phyloP scores from a whole-genome alignment of 208 protist species.

The Trypanosoma melophagium region DNA sequence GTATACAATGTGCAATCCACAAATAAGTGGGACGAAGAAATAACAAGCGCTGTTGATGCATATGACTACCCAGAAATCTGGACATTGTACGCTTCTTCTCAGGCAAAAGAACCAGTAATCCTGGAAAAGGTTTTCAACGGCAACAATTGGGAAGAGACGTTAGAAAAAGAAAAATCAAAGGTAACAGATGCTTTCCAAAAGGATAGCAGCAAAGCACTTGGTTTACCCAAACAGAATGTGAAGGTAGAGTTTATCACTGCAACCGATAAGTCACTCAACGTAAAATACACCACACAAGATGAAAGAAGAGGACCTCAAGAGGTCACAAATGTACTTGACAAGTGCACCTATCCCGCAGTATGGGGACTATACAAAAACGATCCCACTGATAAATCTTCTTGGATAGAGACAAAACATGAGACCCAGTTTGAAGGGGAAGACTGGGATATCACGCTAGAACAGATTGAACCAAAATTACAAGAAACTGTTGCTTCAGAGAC shows the following conservation, averaged over 20 bases:
- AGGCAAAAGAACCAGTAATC: slow-evolving; percentile 36
- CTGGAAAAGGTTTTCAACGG: slow-evolving; percentile 50
- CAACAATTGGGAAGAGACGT: slow-evolving; percentile 48
- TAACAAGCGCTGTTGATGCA: slow-evolving; percentile 39
- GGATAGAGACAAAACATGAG: too few relatives aligned
- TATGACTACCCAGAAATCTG: slow-evolving; percentile 57
- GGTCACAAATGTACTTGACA: slow-evolving; percentile 24
- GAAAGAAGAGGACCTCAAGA: slow-evolving; percentile 16
- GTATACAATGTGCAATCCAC: slow-evolving; percentile 37
- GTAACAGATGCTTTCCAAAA: slow-evolving; percentile 50
- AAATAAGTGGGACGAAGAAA: slow-evolving; percentile 35
- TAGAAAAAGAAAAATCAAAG: slow-evolving; percentile 30
- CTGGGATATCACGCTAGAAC: too few relatives aligned
- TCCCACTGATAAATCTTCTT: slow-evolving; percentile 46
- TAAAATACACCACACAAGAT: slow-evolving; percentile 42
- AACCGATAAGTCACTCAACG: slow-evolving; percentile 29
- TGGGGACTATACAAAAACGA: too few relatives aligned
- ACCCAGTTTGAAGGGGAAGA: too few relatives aligned
- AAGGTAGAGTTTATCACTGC: slow-evolving; percentile 40
- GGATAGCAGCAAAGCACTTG: slow-evolving; percentile 44
- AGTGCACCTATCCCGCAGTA: slow-evolving; percentile 47
- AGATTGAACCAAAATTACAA: too few relatives aligned
- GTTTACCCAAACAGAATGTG: slow-evolving; percentile 31
- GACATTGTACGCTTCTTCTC: slow-evolving; percentile 46
- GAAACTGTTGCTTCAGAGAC: too few relatives aligned